Evolutionary conservation across 1,284 basidiomycete species (phyloP), one percentile per base, ranked within the genome.

Genomic region (Entoloma clypeatum): DNA sequence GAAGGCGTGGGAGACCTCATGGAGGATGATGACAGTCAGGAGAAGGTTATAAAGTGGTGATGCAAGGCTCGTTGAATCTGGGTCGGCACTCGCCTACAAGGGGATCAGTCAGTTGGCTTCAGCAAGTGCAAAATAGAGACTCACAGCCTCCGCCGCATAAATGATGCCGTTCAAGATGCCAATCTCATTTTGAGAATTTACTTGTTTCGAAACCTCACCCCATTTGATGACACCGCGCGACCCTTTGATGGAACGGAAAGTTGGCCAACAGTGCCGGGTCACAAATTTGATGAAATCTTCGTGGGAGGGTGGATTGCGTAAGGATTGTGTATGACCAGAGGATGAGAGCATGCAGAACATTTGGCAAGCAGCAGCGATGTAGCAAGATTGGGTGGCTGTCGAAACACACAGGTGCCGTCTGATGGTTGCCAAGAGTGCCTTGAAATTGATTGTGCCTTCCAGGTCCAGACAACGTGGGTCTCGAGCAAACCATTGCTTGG

Each of bases 41-140:
- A 40, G 30, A 18, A 40, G 19, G 29, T 40, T 40, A 30, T 40
- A 40, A n/a, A 33, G 19, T 16, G 38, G n/a, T 7, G 19, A 13
- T 16, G 38, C 28, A 31, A 40, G 25, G 38, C n/a, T 19, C 28
- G 38, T 7, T 22, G 38, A 13, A 33, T 40, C 13, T 10, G 29
- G 16, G 14, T 16, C 23, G 38, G 38, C 38, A 27, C 32, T 23
- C 3, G 10, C n/a, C n/a, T n/a, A 40, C 21, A 30, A 29, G 26
- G 29, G 38, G 13, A 14, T 21, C 22, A 30, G 32, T 40, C 32
- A 31, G 24, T 31, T 30, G 30, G 30, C 18, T 31, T 27, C n/a
- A 21, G 19, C 23, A 23, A n/a, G n/a, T 10, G 21, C 32, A 29
- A 40, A 23, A 40, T 30, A 33, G 32, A 29, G 24, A 40, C 38